A percentile compares a stretch with the other conserved stretches of the same genome.
Conservation (phyloP, 169 alveolate genomes). For the Babesia ovis region DNA sequence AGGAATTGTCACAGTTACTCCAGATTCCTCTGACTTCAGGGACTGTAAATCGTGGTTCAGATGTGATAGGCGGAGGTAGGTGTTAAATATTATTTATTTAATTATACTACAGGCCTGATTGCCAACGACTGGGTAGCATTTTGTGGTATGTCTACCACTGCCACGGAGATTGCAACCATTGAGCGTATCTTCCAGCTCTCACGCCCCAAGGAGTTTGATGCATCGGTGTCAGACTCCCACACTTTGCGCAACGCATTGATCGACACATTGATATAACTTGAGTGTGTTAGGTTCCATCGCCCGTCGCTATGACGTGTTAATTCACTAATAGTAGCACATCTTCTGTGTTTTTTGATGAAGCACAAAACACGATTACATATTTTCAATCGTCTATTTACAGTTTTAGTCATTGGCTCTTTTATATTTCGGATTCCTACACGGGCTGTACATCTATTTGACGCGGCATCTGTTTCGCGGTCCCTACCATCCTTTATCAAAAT, state of each 20-base stretch:
- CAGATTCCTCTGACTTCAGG: constrained; percentile 98
- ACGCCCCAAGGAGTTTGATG: constrained; percentile 67
- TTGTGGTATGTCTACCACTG: constrained; percentile 99
- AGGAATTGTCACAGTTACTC: constrained; percentile 93
- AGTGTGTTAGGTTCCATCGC: not conserved
- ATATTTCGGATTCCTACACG: constrained; percentile 4
- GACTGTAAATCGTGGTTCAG: constrained; percentile 98
- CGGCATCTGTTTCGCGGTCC: not conserved
- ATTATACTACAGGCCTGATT: constrained; percentile 89
- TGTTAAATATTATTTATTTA: too few species aligned
- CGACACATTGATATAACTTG: constrained; percentile 68
- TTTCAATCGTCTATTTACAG: not conserved
- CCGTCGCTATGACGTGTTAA: not conserved
- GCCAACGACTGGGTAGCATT: constrained; percentile 99
- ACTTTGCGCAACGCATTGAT: constrained; percentile 70
- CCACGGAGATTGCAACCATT: constrained; percentile 94
- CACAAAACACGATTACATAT: not conserved
- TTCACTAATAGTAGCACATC: not conserved
- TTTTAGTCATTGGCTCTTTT: not conserved
- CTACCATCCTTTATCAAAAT: not conserved
- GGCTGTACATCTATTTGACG: not conserved
- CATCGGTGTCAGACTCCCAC: constrained; percentile 62
- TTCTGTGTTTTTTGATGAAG: not conserved
- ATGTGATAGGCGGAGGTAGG: constrained; percentile 89
- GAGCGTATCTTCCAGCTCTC: constrained; percentile 93